Conservation (phyloP, 2,329 filamentous ascomycete species). For the Cucurbitaria berberidis region DNA sequence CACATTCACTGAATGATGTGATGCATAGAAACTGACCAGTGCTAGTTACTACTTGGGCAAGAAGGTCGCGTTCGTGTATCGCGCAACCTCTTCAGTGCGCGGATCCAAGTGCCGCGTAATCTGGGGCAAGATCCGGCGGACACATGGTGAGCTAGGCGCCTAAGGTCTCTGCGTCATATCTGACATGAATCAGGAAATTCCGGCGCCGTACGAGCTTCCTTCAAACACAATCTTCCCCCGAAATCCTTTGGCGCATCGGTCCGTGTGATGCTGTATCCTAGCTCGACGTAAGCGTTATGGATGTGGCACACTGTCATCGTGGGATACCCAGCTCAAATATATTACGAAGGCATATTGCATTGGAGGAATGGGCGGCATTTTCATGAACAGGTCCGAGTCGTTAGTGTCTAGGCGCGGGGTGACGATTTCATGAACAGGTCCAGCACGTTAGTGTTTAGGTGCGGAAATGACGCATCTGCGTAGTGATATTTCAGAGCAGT, state of each 20-base stretch:
- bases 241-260: slow-evolving; percentile 75
- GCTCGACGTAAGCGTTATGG: slow-evolving; percentile 2
- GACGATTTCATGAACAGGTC: no score
- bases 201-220: slow-evolving; percentile 93
- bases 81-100: slow-evolving; percentile 62
- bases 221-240: slow-evolving; percentile 88
- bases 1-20: no score
- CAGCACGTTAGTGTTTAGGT: no score
- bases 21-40: slow-evolving; percentile 36
- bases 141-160: slow-evolving; percentile 69
- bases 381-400: no score
- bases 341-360: no score
- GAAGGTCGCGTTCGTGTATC: slow-evolving; percentile 97
- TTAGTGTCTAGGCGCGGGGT: no score
- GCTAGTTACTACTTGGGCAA: slow-evolving; percentile 98
- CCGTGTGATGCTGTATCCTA: slow-evolving; percentile 91
- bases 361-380: no score
- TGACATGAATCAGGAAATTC: slow-evolving; percentile 74
- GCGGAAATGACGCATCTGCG: no score
- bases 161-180: slow-evolving; percentile 36
- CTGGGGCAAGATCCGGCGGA: slow-evolving; percentile 95
- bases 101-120: slow-evolving; percentile 88
- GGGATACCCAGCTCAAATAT: no score
- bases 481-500: no score
- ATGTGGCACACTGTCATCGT: no score